phyloP scores from a whole-genome alignment of 345 rosid species.

The Aurinia saxatilis region DNA sequence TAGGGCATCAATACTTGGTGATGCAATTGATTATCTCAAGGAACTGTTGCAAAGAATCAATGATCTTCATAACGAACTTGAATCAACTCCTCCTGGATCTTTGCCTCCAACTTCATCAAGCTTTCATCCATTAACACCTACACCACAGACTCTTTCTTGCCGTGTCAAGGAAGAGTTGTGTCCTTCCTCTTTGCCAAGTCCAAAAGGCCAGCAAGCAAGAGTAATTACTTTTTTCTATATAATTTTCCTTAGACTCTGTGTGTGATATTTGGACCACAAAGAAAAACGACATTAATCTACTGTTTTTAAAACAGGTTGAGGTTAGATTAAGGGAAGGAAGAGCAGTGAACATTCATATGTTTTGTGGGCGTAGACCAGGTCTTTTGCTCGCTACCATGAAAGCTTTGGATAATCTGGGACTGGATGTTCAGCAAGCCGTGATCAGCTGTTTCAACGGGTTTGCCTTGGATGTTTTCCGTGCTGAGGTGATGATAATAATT shows the following conservation, averaged over 20 bases:
- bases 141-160: constrained; percentile 66
- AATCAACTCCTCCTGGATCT: constrained; percentile 62
- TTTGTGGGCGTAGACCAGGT: constrained; percentile 89
- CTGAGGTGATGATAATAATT: constrained; percentile 51
- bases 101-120: constrained; percentile 52
- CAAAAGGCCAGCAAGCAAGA: constrained; percentile 80
- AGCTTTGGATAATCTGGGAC: constrained; percentile 85
- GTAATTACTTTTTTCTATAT: constrained; percentile 28
- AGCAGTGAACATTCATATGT: constrained; percentile 98
- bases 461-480: constrained; percentile 88
- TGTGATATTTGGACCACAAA: no score
- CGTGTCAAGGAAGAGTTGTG: constrained; percentile 76
- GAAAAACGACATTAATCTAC: neutral
- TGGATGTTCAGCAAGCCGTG: constrained; percentile 95
- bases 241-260: neutral
- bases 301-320: constrained; percentile 53
- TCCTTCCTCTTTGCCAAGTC: constrained; percentile 61
- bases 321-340: constrained; percentile 91
- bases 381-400: constrained; percentile 84
- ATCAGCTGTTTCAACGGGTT: constrained; percentile 96
- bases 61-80: constrained; percentile 86
- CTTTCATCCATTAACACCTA: constrained; percentile 83
- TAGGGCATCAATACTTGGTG: constrained; percentile 96
- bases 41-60: constrained; percentile 91
- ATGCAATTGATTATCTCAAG: constrained; percentile 91